These are phyloP conservation scores for Zasmidium citrigriseum DNA, from an alignment of 2,329 filamentous ascomycete genomes.

Conservation along the genomic window DNA sequence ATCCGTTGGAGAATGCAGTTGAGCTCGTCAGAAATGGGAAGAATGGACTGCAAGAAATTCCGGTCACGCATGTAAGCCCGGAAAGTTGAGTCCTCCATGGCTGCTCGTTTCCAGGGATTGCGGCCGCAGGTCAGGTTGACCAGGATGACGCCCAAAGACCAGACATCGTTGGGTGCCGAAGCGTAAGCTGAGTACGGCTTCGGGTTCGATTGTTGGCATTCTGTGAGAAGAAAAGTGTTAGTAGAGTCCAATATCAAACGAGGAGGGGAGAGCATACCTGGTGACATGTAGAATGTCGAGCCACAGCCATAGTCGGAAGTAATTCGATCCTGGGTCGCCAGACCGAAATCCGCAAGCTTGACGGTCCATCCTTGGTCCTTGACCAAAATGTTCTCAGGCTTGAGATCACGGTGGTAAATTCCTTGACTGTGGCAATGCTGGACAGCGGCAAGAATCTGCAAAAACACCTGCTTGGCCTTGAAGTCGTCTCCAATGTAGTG, in stretches of 20 bases:
- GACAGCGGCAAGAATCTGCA: conserved; percentile 95
- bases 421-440: conserved; percentile 90
- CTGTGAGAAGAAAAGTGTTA: conserved; percentile 50
- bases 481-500: conserved; percentile 92
- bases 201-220: conserved; percentile 80
- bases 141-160: conserved; percentile 96
- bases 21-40: conserved; percentile 86
- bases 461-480: conserved; percentile 81
- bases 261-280: conserved; percentile 62
- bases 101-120: conserved; percentile 98
- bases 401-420: conserved; percentile 96
- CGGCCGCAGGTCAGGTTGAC: conserved; percentile 97
- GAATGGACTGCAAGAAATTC: conserved; percentile 87
- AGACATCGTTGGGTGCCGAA: conserved; percentile 93
- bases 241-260: neutral
- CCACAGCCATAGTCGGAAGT: conserved; percentile 97
- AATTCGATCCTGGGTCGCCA: conserved; percentile 79
- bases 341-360: conserved; percentile 95
- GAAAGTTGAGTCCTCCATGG: conserved; percentile 91
- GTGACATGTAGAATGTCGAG: conserved; percentile 99
- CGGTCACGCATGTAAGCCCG: conserved; percentile 82
- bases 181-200: conserved; percentile 76
- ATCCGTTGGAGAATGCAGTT: conserved; percentile 84
- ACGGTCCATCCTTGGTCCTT: conserved; percentile 84
- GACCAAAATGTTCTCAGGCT: conserved; percentile 97